These are phyloP conservation scores for Suhomyces sp. DNA, from an alignment of 805 yeast species.

Conservation along the genomic window DNA sequence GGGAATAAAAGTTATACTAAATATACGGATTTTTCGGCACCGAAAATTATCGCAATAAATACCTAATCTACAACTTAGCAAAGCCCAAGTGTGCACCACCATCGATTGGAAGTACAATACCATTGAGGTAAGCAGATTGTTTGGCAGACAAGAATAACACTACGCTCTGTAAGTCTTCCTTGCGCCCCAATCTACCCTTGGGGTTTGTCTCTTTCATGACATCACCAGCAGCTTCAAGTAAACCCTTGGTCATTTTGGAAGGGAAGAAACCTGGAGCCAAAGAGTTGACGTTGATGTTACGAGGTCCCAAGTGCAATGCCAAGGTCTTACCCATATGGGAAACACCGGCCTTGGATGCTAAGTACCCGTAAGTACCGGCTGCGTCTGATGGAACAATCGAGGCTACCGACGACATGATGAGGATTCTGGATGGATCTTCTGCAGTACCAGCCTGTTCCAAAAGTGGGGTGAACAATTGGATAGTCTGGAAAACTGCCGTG, in stretches of 20 bases:
- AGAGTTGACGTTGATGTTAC: slow-evolving; percentile 64
- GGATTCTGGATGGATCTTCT: slow-evolving; percentile 60
- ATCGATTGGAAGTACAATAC: slow-evolving; percentile 64
- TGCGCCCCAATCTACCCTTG: slow-evolving; percentile 57
- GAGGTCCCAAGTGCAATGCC: slow-evolving; percentile 64
- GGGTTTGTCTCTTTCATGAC: slow-evolving; percentile 52
- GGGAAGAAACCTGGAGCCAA: slow-evolving; percentile 80
- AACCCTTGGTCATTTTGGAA: slow-evolving; percentile 68
- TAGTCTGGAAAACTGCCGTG: slow-evolving; percentile 63
- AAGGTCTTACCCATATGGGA: slow-evolving; percentile 62
- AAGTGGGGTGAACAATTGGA: slow-evolving; percentile 60
- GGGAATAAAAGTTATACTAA: background rate
- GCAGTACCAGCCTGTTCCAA: slow-evolving; percentile 49
- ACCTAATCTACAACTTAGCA: slow-evolving; percentile 5
- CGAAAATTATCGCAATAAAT: background rate
- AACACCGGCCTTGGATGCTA: slow-evolving; percentile 74
- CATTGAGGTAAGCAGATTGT: slow-evolving; percentile 61
- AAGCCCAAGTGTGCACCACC: slow-evolving; percentile 56
- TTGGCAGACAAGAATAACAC: slow-evolving; percentile 52
- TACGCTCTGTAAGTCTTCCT: slow-evolving; percentile 56
- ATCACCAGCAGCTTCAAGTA: slow-evolving; percentile 51
- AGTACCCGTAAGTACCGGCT: slow-evolving; percentile 65
- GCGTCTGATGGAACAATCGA: slow-evolving; percentile 45
- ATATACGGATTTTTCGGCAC: background rate
- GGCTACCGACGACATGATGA: slow-evolving; percentile 67